Conservation (phyloP, 169 alveolate genomes). For the Cryptosporidium canis region DNA sequence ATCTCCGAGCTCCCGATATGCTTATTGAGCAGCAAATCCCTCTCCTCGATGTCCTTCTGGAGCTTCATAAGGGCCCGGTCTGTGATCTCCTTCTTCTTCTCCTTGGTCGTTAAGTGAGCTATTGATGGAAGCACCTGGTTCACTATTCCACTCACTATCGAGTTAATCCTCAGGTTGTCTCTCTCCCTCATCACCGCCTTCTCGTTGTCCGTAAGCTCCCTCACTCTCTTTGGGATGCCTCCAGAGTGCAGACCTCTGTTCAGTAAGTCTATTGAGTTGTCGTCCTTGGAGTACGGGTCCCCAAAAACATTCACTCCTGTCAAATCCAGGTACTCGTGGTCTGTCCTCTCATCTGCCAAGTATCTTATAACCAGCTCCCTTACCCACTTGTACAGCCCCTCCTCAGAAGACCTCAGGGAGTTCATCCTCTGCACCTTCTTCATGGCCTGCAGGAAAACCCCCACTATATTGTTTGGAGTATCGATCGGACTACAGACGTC, state of each 20-base stretch:
- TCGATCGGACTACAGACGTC: slow-evolving; percentile 72
- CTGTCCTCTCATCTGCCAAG: slow-evolving; percentile 70
- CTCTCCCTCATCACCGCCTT: slow-evolving; percentile 39
- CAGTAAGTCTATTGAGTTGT: background rate
- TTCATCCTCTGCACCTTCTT: slow-evolving; percentile 29
- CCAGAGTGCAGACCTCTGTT: slow-evolving; percentile 16
- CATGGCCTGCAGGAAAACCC: slow-evolving; percentile 29
- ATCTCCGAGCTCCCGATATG: background rate
- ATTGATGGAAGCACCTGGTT: slow-evolving; percentile 36
- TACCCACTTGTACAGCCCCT: slow-evolving; percentile 26
- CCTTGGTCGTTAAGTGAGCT: slow-evolving; percentile 20
- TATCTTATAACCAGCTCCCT: slow-evolving; percentile 45
- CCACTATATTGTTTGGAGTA: slow-evolving; percentile 40
- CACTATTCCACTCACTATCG: slow-evolving; percentile 57
- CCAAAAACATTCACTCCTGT: slow-evolving; percentile 72
- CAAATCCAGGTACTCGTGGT: slow-evolving; percentile 28
- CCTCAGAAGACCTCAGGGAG: background rate
- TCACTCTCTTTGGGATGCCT: slow-evolving; percentile 53
- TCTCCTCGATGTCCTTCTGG: slow-evolving; percentile 26
- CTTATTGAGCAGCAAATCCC: slow-evolving; percentile 16
- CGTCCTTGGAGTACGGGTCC: slow-evolving; percentile 64
- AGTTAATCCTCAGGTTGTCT: slow-evolving; percentile 16
- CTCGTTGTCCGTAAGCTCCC: slow-evolving; percentile 62
- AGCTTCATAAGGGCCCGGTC: background rate
- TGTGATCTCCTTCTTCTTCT: slow-evolving; percentile 20